phyloP scores from a whole-genome alignment of 768 basidiomycete genomes.

The Tricholoma saponaceum region DNA sequence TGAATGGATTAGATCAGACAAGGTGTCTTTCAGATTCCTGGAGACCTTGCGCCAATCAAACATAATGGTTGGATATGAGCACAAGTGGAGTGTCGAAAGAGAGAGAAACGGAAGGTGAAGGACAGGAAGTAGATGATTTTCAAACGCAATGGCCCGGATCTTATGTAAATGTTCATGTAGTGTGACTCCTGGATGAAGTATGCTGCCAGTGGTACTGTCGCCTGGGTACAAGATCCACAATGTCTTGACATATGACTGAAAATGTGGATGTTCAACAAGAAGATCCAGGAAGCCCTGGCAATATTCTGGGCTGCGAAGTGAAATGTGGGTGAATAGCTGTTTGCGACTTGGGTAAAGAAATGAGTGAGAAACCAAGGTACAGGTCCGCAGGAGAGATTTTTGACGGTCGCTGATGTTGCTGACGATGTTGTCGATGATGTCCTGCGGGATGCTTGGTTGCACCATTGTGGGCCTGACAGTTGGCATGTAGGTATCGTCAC shows the following conservation, averaged over 20 bases:
- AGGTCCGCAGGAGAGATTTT: neutral
- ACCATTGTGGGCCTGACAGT: too few relatives aligned
- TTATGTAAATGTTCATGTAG: too few relatives aligned
- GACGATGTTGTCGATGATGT: neutral
- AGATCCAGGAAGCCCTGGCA: neutral
- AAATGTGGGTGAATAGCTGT: neutral
- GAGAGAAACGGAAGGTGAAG: too few relatives aligned
- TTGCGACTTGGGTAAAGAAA: neutral
- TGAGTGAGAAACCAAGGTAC: neutral
- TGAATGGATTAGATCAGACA: neutral
- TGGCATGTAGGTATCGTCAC: too few relatives aligned
- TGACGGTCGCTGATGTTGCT: neutral
- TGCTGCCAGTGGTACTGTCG: too few relatives aligned
- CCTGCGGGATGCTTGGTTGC: neutral
- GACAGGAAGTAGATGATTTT: too few relatives aligned
- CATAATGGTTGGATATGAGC: too few relatives aligned
- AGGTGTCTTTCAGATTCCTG: too few relatives aligned
- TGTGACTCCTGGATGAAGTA: too few relatives aligned
- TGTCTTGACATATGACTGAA: neutral
- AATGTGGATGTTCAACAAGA: neutral
- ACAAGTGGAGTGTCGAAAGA: too few relatives aligned
- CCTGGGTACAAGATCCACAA: neutral
- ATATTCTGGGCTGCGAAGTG: neutral
- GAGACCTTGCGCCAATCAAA: too few relatives aligned
- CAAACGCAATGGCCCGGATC: too few relatives aligned